phyloP scores from a whole-genome alignment of 805 yeast genomes.

The Candida silvatica region DNA sequence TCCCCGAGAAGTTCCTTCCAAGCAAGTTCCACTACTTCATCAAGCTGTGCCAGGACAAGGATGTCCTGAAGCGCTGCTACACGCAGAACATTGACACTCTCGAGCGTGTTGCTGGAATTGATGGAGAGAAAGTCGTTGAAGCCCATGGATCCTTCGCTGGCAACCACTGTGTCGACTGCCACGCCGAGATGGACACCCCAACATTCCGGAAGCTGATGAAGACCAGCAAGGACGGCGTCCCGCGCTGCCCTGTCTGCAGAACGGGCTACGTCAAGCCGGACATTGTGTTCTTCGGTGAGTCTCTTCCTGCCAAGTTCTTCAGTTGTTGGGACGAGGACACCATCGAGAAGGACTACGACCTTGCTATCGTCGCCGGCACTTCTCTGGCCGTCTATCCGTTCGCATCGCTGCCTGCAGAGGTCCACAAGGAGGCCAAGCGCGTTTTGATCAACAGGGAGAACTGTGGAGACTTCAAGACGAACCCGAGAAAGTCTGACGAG shows the following conservation, averaged over 20 bases:
- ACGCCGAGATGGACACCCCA: constrained; percentile 39
- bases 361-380: constrained; percentile 88
- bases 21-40: constrained; percentile 75
- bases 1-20: constrained; percentile 83
- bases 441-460: constrained; percentile 65
- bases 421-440: constrained; percentile 39
- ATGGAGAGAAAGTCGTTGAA: constrained; percentile 58
- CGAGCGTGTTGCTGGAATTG: constrained; percentile 77
- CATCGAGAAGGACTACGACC: constrained; percentile 36
- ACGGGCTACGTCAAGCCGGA: constrained; percentile 90
- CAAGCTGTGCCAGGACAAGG: constrained; percentile 56
- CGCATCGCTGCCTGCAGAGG: constrained; percentile 71
- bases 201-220: constrained; percentile 30
- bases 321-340: constrained; percentile 54
- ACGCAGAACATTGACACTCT: constrained; percentile 93
- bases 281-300: constrained; percentile 92
- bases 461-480: constrained; percentile 62
- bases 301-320: constrained; percentile 65
- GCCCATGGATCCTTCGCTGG: constrained; percentile 93
- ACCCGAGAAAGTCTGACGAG: constrained; percentile 52
- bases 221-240: constrained; percentile 31
- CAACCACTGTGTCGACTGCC: constrained; percentile 78
- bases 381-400: constrained; percentile 87
- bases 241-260: constrained; percentile 52
- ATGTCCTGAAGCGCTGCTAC: constrained; percentile 58